Evolutionary conservation across 106 monocot species (phyloP).

Genomic region (Dendrobium chrysotoxum): DNA sequence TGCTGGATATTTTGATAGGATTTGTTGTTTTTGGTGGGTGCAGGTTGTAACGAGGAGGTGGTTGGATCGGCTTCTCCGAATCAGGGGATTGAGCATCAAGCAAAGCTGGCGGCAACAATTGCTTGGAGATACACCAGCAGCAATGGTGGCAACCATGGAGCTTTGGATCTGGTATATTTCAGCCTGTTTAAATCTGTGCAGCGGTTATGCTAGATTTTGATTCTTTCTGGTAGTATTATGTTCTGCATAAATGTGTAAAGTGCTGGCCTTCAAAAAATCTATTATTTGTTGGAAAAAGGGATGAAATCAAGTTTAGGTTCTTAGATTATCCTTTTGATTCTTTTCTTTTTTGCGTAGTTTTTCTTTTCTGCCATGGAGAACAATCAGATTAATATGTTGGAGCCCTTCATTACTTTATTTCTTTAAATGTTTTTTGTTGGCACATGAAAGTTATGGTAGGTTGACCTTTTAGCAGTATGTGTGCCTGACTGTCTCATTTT

Average conservation of each 20-base stretch:
- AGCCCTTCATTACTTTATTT: not conserved
- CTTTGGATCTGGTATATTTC: conserved; percentile 49
- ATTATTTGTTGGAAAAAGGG: not conserved
- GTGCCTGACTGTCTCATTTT: no score
- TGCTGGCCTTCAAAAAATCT: not conserved
- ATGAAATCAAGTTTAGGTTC: not conserved
- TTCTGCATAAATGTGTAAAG: not conserved
- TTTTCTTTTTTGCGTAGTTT: not conserved
- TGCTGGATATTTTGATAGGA: not conserved
- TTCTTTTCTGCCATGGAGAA: not conserved
- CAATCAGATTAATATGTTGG: not conserved
- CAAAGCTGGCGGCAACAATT: conserved; percentile 66
- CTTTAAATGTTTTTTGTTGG: not conserved
- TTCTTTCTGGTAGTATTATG: not conserved
- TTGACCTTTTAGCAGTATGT: no score
- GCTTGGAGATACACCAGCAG: conserved; percentile 57
- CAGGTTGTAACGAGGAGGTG: conserved; percentile 1
- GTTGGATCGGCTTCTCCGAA: not conserved
- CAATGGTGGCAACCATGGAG: conserved; percentile 45
- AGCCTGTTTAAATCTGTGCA: not conserved
- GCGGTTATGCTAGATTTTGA: not conserved
- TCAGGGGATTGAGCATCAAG: not conserved
- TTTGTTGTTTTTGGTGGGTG: conserved; percentile 3
- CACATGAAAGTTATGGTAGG: not conserved
- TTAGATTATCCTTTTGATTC: not conserved